A percentile compares a stretch with the other conserved stretches of the same genome.
Conservation (phyloP, 106 monocot genomes). For the Allium cepa region DNA sequence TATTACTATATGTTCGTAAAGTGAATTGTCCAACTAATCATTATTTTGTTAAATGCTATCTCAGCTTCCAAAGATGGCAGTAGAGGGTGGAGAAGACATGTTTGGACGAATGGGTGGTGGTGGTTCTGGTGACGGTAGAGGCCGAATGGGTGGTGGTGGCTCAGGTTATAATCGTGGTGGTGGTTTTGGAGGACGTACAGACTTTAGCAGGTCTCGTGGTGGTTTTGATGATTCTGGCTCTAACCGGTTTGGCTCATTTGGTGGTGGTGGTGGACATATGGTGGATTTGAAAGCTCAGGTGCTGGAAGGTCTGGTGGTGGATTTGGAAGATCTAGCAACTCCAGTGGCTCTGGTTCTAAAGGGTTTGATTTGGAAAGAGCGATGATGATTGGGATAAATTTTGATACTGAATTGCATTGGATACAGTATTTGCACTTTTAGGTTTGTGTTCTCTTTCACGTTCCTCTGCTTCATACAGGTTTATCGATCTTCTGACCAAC, state of each 20-base stretch:
- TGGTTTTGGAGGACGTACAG: background rate
- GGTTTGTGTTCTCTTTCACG: background rate
- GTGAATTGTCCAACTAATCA: too few relatives aligned
- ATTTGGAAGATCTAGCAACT: background rate
- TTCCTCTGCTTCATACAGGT: background rate
- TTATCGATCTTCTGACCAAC: too few relatives aligned
- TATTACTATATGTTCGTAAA: too few relatives aligned
- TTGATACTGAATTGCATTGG: background rate
- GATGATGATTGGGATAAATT: background rate
- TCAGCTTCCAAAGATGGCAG: constrained; percentile 69
- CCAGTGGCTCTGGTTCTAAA: background rate
- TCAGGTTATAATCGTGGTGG: background rate
- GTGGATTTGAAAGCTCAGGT: background rate
- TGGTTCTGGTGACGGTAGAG: constrained; percentile 8
- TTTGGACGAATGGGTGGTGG: constrained; percentile 1
- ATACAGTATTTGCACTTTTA: background rate
- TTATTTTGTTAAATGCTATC: too few relatives aligned
- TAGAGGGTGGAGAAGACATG: constrained; percentile 18
- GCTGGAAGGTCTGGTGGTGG: too few relatives aligned
- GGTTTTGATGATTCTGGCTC: background rate
- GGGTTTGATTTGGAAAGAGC: background rate
- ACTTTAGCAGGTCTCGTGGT: background rate
- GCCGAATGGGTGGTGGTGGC: background rate
- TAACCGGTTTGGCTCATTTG: background rate
- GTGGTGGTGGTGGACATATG: background rate